phyloP scores from a whole-genome alignment of 2,329 filamentous ascomycete species.

The Botrytis hyacinthi region DNA sequence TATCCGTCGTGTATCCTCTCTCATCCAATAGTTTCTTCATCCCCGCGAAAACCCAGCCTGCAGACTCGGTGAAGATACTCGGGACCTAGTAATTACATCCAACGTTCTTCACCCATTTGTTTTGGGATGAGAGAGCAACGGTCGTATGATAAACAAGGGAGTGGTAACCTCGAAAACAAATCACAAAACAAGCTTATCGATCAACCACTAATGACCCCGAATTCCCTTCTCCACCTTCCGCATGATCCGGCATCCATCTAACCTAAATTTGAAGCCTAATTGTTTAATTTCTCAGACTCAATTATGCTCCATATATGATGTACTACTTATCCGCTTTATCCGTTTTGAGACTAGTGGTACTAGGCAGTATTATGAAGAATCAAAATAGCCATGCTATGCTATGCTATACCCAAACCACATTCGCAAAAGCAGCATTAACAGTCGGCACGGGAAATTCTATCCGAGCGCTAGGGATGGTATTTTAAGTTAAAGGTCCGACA shows the following conservation, averaged over 20 bases:
- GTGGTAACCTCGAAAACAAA: not conserved
- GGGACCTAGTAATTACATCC: not conserved
- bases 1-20: not conserved
- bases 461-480: not conserved
- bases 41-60: not conserved
- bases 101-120: not conserved
- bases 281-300: not conserved
- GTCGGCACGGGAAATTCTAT: not conserved
- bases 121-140: not conserved
- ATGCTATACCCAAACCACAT: not conserved
- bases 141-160: not conserved
- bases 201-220: not conserved
- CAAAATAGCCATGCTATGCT: not conserved
- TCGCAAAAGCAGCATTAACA: not conserved
- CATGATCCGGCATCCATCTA: not conserved
- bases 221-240: not conserved
- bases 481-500: not conserved
- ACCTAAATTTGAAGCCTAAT: not conserved
- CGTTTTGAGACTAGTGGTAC: not conserved
- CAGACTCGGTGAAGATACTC: not conserved
- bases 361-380: not conserved
- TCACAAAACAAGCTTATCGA: not conserved
- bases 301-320: not conserved
- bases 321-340: not conserved
- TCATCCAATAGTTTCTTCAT: not conserved